Conservation (phyloP, 495 filamentous ascomycete genomes). For the Hypomontagnella monticulosa region DNA sequence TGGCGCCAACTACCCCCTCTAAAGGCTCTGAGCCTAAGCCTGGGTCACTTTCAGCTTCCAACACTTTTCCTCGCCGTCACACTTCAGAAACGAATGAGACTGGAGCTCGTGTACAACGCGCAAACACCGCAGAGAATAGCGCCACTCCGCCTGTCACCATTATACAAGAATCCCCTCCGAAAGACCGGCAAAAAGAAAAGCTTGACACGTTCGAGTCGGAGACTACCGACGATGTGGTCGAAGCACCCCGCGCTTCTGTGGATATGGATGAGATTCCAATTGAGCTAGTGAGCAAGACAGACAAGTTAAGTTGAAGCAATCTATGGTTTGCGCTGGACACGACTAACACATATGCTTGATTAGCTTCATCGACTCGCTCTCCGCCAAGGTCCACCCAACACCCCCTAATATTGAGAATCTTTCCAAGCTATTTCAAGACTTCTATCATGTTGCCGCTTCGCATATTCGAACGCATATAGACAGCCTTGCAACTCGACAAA, state of each 20-base stretch:
- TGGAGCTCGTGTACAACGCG: slow-evolving; percentile 60
- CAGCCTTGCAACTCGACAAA: slow-evolving; percentile 76
- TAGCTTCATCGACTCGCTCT: slow-evolving; percentile 92
- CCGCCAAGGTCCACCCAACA: slow-evolving; percentile 83
- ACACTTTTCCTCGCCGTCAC: slow-evolving; percentile 67
- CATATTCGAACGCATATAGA: slow-evolving; percentile 91
- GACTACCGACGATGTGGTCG: slow-evolving; percentile 60
- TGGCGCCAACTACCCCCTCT: slow-evolving; percentile 50
- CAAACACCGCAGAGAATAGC: slow-evolving; percentile 70
- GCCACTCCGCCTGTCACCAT: slow-evolving; percentile 54
- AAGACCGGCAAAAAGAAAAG: slow-evolving; percentile 31
- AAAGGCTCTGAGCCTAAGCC: slow-evolving; percentile 42
- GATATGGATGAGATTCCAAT: slow-evolving; percentile 89
- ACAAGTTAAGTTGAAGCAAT: slow-evolving; percentile 68
- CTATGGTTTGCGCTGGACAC: slow-evolving; percentile 8
- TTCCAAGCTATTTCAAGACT: slow-evolving; percentile 90
- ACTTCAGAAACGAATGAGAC: slow-evolving; percentile 51
- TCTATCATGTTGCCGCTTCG: slow-evolving; percentile 83
- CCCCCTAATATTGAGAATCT: slow-evolving; percentile 87
- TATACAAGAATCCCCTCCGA: slow-evolving; percentile 39
- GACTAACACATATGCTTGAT: slow-evolving; percentile 22
- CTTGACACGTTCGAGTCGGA: slow-evolving; percentile 63
- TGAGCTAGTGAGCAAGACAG: slow-evolving; percentile 87
- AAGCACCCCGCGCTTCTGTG: slow-evolving; percentile 65
- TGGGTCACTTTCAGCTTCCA: slow-evolving; percentile 44